Conservation (phyloP, 441 rosid species). For the Populus hybrid region DNA sequence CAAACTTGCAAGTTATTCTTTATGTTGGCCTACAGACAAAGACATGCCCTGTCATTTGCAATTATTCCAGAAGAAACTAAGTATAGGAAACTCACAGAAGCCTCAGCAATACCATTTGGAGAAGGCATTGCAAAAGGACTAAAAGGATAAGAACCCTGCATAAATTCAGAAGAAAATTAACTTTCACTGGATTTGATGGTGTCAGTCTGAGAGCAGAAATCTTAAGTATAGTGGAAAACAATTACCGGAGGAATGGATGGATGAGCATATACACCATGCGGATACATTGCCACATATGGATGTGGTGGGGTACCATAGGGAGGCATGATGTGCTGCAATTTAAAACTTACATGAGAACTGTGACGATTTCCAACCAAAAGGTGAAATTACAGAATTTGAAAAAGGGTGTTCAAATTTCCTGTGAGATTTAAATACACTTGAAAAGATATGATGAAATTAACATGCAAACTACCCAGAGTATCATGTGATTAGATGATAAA, state of each 20-base stretch:
- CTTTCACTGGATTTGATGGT: not conserved
- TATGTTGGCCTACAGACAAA: constrained; percentile 1
- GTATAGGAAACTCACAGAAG: constrained; percentile 51
- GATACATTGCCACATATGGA: constrained; percentile 95
- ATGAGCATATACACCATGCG: constrained; percentile 92
- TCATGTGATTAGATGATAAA: not conserved
- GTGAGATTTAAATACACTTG: not conserved
- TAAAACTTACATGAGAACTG: constrained; percentile 12
- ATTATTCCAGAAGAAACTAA: constrained; percentile 15
- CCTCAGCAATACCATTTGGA: constrained; percentile 86
- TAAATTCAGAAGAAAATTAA: constrained; percentile 22
- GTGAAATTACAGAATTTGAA: not conserved
- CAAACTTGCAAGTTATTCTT: constrained; percentile 16
- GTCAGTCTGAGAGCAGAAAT: constrained; percentile 10
- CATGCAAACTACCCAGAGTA: not conserved
- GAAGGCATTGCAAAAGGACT: constrained; percentile 93
- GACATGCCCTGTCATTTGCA: not conserved
- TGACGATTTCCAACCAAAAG: not conserved
- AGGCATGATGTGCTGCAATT: constrained; percentile 88
- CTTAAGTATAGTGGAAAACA: constrained; percentile 17
- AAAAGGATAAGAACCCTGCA: constrained; percentile 92
- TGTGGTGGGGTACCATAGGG: constrained; percentile 92
- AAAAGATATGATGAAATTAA: not conserved
- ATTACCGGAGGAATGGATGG: constrained; percentile 90
- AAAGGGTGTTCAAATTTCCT: not conserved